A percentile compares a stretch with the other conserved stretches of the same genome.
phyloP scores from a whole-genome alignment of 2,329 filamentous ascomycete species.

The Graphilbum sp. region DNA sequence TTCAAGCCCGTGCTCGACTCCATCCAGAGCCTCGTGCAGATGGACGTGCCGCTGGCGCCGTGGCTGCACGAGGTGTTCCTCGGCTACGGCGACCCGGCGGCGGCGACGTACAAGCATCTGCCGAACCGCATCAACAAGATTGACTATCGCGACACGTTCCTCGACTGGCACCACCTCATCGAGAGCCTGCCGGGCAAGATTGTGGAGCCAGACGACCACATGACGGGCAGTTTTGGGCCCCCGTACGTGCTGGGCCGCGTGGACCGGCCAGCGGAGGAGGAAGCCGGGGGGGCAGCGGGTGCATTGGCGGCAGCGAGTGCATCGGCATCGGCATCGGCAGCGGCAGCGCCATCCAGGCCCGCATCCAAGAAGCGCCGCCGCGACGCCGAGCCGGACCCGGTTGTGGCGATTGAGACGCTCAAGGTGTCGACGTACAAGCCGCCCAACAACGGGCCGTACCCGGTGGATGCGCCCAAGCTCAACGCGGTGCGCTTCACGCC shows the following conservation, averaged over 20 bases:
- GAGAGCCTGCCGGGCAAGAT: conserved; percentile 80
- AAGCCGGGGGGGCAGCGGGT: too few species aligned
- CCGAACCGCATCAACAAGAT: conserved; percentile 61
- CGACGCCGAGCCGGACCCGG: conserved; percentile 51
- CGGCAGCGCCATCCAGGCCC: conserved; percentile 32
- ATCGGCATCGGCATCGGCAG: too few species aligned
- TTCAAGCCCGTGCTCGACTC: conserved; percentile 89
- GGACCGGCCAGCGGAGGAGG: conserved; percentile 31
- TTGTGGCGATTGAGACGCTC: conserved; percentile 48
- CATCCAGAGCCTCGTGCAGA: conserved; percentile 70
- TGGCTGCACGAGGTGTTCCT: conserved; percentile 97
- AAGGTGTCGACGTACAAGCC: conserved; percentile 83
- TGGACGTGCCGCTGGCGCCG: conserved; percentile 68
- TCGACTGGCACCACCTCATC: conserved; percentile 87
- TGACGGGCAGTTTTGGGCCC: conserved; percentile 60
- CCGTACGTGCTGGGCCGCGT: conserved; percentile 70
- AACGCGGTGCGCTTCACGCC: conserved; percentile 83
- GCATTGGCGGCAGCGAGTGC: too few species aligned
- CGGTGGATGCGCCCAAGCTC: conserved; percentile 62
- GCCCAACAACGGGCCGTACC: conserved; percentile 78
- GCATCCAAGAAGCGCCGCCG: conserved; percentile 72
- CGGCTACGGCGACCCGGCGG: conserved; percentile 86
- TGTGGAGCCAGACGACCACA: conserved; percentile 60
- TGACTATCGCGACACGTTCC: conserved; percentile 86
- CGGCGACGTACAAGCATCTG: conserved; percentile 72